Base-by-base conservation (phyloP, 495 filamentous ascomycete genomes). In the Cenococcum geophilum region DNA sequence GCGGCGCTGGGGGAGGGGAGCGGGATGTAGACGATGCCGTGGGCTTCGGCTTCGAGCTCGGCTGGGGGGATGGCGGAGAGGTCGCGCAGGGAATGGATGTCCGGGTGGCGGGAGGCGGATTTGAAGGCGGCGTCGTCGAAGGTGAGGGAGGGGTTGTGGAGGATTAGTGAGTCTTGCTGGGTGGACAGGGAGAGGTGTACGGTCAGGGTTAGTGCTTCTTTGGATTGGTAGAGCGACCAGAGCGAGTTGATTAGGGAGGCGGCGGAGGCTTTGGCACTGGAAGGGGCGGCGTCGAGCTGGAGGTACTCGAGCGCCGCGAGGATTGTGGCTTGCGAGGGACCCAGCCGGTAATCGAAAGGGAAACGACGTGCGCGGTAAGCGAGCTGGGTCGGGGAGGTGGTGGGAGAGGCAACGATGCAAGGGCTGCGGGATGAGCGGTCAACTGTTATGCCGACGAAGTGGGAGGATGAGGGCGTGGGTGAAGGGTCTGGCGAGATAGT, bases 41-140 rank as follows among this genome's bases (percentile, higher is more conserved):
- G 73, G 59, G 80, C 80, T 63, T 88, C 86, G 4, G 83, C 89
- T 58, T 84, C 81, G 11, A 85, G 48, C 21, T 51, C 48, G 14
- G 48, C 23, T 3, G 48, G 10, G 48, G 48, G 12, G 48, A 51
- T 16, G 21, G 48, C 48, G 48, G 20, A 51, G 5, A 51, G 48
- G 21, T 21, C 20, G 48, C 20, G 18, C 11, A 51, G 48, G 21
- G 23, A 3, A 16, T 51, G 87, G 48, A 92, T 73, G 35, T 85
- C 82, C 37, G 71, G 72, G 51, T 92, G 88, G 6, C 89, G 83
- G 6, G 77, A 77, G 0, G 76, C 76, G 72, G 82, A 86, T 51
- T 82, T 79, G 69, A 82, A 86, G 9, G 88, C 87, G 5, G 89
- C 89, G 73, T 92, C 88, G 72, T 93, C 90, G 72, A 92, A 91